Evolutionary conservation across 139 green algal species (phyloP).

Genomic region (Chlamydomonas sp.): DNA sequence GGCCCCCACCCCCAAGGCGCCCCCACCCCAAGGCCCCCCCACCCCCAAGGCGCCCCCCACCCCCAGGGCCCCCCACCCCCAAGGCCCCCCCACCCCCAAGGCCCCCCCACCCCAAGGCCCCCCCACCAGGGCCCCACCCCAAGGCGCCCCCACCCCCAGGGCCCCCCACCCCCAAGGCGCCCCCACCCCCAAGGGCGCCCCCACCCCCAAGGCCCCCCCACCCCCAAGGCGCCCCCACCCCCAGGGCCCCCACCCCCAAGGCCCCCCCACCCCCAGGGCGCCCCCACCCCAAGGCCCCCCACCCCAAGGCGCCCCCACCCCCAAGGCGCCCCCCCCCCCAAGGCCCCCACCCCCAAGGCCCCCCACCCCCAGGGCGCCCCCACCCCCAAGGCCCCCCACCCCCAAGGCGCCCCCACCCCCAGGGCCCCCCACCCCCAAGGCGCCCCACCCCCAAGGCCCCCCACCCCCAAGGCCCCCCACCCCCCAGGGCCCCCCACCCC

Average conservation of each 20-base stretch:
- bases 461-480: not conserved
- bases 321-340: no score
- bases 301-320: constrained; percentile 17
- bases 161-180: not conserved
- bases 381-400: constrained; percentile 21
- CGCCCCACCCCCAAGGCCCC: constrained; percentile 11
- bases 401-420: not conserved
- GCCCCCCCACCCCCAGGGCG: not conserved
- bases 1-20: constrained; percentile 3
- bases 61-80: constrained; percentile 8
- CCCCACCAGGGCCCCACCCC: constrained; percentile 38
- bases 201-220: not conserved
- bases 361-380: constrained; percentile 1
- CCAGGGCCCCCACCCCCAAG: constrained; percentile 25
- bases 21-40: no score
- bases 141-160: not conserved
- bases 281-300: no score
- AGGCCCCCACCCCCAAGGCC: not conserved
- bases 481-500: constrained; percentile 11
- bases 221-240: not conserved
- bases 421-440: no score
- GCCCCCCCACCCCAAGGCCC: not conserved
- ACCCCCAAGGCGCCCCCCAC: no score
- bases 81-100: not conserved
- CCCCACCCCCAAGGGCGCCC: constrained; percentile 5